Evolutionary conservation across 345 rosid species (phyloP).

Genomic region (Erodium maritimum): DNA sequence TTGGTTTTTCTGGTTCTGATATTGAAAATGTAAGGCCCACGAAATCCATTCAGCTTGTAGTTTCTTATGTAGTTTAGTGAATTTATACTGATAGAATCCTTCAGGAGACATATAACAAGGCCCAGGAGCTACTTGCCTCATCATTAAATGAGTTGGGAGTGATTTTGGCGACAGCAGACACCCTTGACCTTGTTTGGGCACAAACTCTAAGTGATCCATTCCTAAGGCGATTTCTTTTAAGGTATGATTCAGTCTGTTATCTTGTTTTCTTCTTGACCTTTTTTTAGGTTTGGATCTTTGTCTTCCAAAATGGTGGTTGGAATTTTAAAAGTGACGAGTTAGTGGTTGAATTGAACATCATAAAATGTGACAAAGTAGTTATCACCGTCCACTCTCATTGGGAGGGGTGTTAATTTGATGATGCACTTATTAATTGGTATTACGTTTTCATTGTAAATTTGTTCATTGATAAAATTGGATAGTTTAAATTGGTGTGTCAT

Average conservation of each 20-base stretch:
- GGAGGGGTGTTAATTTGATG: no score
- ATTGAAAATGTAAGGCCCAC: constrained; percentile 32
- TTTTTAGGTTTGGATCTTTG: neutral
- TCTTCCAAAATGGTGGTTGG: neutral
- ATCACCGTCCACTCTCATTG: no score
- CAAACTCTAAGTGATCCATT: constrained; percentile 82
- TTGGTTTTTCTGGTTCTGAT: constrained; percentile 65
- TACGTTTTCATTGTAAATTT: no score
- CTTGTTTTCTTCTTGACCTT: neutral
- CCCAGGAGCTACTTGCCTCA: constrained; percentile 62
- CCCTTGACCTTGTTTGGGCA: constrained; percentile 81
- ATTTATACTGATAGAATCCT: constrained; percentile 11
- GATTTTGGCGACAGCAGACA: constrained; percentile 51
- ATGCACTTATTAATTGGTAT: no score
- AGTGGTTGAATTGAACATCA: no score
- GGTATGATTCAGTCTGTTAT: constrained; percentile 29
- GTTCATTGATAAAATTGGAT: no score
- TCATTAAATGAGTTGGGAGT: constrained; percentile 72
- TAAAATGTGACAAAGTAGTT: no score
- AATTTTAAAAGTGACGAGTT: no score
- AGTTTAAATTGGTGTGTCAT: no score
- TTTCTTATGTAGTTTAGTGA: constrained; percentile 3
- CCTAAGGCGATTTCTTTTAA: constrained; percentile 68
- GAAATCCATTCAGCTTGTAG: constrained; percentile 7
- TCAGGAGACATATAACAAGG: constrained; percentile 52